Evolutionary conservation across 2,329 filamentous ascomycete species (phyloP), one percentile per base, ranked within the genome.

Genomic region (Neoascochyta sp.): DNA sequence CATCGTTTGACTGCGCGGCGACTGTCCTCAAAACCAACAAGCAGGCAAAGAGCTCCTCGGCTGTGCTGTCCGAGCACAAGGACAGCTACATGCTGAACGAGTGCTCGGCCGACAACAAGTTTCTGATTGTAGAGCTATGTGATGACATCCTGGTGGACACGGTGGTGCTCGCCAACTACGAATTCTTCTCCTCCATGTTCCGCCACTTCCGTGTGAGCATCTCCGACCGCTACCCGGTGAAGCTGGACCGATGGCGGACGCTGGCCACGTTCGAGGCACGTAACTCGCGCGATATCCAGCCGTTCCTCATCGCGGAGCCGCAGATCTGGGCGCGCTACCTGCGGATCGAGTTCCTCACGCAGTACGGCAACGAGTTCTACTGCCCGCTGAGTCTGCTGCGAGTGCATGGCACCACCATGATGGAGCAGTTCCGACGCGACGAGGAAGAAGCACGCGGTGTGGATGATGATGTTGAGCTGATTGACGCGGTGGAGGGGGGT

Each of bases 111-210:
- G 71, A 81, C 47, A 90, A 93, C 67, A 96, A 96, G 63, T 95
- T 93, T 57, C 74, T 96, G 42, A 89, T 96, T 38, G 79, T 98
- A 38, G 92, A 98, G 65, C 73, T 98, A 16, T 96, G 87, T 62
- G 87, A 94, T 49, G 76, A 80, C 45, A 83, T 81, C 24, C 74
- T 94, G 24, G 84, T 98, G 36, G 92, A 98, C 58, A 98, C 92
- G 0, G 74, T 98, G 22, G 92, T 96, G n/a, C 73, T 98, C 31
- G 92, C 90, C 40, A 98, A 98, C 60, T 98, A 93, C 52, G 92
- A 98, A 62, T 98, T 98, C 69, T 98, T 98, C 70, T 95, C 88
- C 32, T 95, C 88, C 57, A 95, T 94, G 75, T 85, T 96, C 50
- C 83, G 88, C 30, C 84, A 81, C 26, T 95, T 98, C 61, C 77